phyloP scores from a whole-genome alignment of 306 rosid species.

The Glycyrrhiza uralensis region DNA sequence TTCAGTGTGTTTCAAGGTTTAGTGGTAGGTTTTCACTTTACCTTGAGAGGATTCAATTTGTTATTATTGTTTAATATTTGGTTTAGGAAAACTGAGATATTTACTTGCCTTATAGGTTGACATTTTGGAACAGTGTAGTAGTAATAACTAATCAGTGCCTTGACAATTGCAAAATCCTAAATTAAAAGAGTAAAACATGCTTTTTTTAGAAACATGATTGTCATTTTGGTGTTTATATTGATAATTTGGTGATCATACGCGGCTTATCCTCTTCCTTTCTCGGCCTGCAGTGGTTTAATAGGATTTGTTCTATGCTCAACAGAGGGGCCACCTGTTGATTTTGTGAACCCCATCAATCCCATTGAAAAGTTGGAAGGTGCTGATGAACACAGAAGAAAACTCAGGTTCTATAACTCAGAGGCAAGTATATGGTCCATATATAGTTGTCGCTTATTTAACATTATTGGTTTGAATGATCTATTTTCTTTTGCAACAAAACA shows the following conservation, averaged over 20 bases:
- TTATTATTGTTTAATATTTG: neutral
- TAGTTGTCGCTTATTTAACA: neutral
- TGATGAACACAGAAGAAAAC: slow-evolving; percentile 64
- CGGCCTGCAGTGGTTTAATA: slow-evolving; percentile 74
- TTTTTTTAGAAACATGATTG: neutral
- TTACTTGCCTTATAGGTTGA: neutral
- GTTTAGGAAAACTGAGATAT: neutral
- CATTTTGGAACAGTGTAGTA: neutral
- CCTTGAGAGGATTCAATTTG: neutral
- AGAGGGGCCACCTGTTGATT: slow-evolving; percentile 83
- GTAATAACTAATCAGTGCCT: neutral
- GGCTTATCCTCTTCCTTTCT: neutral
- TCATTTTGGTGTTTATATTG: neutral
- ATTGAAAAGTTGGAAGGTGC: slow-evolving; percentile 88
- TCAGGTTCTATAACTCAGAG: slow-evolving; percentile 86
- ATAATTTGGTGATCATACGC: neutral
- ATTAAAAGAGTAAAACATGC: neutral
- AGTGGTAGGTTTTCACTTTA: neutral
- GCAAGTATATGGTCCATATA: slow-evolving; percentile 26
- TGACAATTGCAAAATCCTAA: neutral
- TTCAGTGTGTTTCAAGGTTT: neutral
- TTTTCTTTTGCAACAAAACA: neutral
- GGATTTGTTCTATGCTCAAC: slow-evolving; percentile 89
- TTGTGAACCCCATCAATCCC: slow-evolving; percentile 77
- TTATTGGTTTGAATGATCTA: neutral